Conservation (phyloP, 768 basidiomycete species). For the Boletus reticulatus region DNA sequence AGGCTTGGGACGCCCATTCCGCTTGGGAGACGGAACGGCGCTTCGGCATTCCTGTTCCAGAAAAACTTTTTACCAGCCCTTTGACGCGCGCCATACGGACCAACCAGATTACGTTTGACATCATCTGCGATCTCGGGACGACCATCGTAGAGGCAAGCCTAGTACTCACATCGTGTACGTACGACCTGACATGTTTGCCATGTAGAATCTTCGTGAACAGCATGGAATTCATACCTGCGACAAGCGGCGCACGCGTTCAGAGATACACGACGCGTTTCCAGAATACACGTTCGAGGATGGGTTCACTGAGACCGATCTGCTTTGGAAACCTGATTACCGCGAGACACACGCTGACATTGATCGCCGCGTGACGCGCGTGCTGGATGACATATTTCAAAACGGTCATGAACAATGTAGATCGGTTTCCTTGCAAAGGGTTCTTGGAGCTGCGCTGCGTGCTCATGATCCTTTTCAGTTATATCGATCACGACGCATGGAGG, state of each 20-base stretch:
- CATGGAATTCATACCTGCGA: conserved; percentile 70
- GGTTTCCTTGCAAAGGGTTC: not conserved
- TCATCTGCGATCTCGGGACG: conserved; percentile 25
- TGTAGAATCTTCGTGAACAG: conserved; percentile 62
- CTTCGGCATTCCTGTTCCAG: conserved; percentile 1
- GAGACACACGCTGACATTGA: conserved; percentile 4
- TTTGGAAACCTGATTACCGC: conserved; percentile 41
- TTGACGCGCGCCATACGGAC: conserved; percentile 58
- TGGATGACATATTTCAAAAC: not conserved
- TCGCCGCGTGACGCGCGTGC: not conserved
- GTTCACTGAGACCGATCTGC: conserved; percentile 57
- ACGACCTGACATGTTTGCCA: not conserved
- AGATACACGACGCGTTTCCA: conserved; percentile 39
- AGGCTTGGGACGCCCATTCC: conserved; percentile 39
- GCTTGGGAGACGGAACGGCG: conserved; percentile 1
- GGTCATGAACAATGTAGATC: not conserved
- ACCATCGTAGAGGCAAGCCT: conserved; percentile 55
- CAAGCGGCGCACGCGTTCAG: conserved; percentile 48
- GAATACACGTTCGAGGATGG: conserved; percentile 49
- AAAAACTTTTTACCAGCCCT: conserved; percentile 36
- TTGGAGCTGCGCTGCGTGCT: not conserved
- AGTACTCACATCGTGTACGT: not conserved
- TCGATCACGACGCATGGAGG: conserved; percentile 68
- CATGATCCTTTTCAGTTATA: conserved; percentile 41
- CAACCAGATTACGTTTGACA: conserved; percentile 46